phyloP scores from a whole-genome alignment of 75 land plant species.

The Sequoiadendron giganteum region DNA sequence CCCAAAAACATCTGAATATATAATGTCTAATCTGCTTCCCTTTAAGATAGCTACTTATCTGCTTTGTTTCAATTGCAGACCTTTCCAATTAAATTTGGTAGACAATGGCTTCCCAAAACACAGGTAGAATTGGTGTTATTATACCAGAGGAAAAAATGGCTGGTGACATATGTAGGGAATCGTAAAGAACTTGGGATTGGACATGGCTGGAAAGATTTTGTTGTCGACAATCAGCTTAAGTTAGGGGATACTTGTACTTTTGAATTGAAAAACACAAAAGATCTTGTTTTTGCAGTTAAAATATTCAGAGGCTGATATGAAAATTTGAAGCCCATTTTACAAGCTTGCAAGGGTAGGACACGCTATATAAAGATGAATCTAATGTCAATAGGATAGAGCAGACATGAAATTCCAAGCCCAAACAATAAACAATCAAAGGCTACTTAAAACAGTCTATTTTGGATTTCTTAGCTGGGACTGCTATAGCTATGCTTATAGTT shows the following conservation, averaged over 20 bases:
- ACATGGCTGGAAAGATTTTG: background rate
- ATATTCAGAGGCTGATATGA: background rate
- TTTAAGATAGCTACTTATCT: background rate
- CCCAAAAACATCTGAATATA: background rate
- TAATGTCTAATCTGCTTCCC: too few relatives aligned
- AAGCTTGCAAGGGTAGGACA: background rate
- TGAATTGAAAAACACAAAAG: background rate
- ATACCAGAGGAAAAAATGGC: background rate
- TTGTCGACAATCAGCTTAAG: background rate
- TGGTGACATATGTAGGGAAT: background rate
- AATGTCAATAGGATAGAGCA: too few relatives aligned
- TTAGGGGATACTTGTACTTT: background rate
- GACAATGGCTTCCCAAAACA: background rate
- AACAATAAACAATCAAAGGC: too few relatives aligned
- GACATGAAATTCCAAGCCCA: too few relatives aligned
- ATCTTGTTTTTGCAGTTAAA: background rate
- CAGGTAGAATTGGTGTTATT: background rate
- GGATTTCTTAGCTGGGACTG: too few relatives aligned
- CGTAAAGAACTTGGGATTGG: background rate
- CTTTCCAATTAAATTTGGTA: background rate
- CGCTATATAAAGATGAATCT: background rate
- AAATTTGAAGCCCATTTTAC: background rate
- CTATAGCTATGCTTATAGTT: too few relatives aligned
- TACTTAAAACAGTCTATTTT: too few relatives aligned
- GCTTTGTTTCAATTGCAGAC: background rate